A percentile compares a stretch with the other conserved stretches of the same genome.
These are phyloP conservation scores for Babesia ovis DNA, from an alignment of 169 alveolate genomes.

Conservation along the genomic window DNA sequence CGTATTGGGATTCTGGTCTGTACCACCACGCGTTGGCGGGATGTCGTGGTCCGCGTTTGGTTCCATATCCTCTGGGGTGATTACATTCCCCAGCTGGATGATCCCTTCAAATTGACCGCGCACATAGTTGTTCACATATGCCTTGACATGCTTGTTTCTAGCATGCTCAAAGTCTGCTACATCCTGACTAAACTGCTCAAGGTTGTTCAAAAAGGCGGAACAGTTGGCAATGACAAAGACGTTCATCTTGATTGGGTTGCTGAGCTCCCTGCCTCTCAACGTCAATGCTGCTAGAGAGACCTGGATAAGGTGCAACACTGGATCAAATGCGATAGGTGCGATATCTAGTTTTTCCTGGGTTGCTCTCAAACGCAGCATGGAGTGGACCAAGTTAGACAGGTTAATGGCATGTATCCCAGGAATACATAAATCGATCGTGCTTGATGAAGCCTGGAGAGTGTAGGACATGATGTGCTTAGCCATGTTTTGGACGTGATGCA, in stretches of 20 bases:
- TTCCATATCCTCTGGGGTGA: neutral
- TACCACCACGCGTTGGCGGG: neutral
- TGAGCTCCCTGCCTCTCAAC: constrained; percentile 7
- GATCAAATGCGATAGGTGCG: neutral
- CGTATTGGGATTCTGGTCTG: neutral
- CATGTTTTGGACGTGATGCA: constrained; percentile 34
- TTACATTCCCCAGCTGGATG: constrained; percentile 13
- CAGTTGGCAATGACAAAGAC: constrained; percentile 32
- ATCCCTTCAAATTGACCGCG: neutral
- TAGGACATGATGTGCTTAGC: constrained; percentile 16
- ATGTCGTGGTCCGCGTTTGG: neutral
- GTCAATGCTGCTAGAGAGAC: neutral
- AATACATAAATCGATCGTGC: constrained; percentile 41
- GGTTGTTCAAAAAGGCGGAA: constrained; percentile 9
- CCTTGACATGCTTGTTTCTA: constrained; percentile 1
- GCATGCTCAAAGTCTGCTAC: constrained; percentile 2
- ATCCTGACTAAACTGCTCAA: neutral
- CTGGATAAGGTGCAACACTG: constrained; percentile 11
- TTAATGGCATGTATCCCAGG: constrained; percentile 59
- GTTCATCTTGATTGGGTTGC: constrained; percentile 15
- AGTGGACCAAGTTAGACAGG: constrained; percentile 34
- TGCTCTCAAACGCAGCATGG: constrained; percentile 3
- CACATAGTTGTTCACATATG: constrained; percentile 17
- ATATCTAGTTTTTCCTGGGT: neutral
- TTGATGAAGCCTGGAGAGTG: constrained; percentile 19